Evolutionary conservation across 2,329 filamentous ascomycete genomes (phyloP).

Genomic region (Coniochaeta pulveracea): DNA sequence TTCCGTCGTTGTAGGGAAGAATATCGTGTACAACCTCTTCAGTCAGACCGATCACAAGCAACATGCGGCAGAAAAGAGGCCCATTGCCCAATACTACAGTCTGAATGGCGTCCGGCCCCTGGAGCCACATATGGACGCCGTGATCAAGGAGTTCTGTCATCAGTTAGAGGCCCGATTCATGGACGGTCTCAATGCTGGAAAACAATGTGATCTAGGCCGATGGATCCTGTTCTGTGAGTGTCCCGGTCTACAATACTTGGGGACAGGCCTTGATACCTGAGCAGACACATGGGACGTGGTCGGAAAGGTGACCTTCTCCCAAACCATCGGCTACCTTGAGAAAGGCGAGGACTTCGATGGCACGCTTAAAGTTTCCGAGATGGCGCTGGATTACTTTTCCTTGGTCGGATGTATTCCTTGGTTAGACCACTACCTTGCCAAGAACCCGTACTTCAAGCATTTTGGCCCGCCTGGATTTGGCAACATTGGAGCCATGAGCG

Average conservation of each 20-base stretch:
- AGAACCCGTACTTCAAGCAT: slow-evolving; percentile 21
- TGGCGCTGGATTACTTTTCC: slow-evolving; percentile 20
- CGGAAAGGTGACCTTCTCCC: slow-evolving; percentile 25
- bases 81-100: slow-evolving; percentile 24
- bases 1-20: slow-evolving; percentile 20
- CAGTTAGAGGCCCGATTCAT: slow-evolving; percentile 13
- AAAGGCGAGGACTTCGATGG: slow-evolving; percentile 23
- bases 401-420: slow-evolving; percentile 17
- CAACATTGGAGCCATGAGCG: slow-evolving; percentile 15
- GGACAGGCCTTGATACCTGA: not conserved
- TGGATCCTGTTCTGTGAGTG: slow-evolving; percentile 28
- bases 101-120: slow-evolving; percentile 13
- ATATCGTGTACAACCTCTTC: slow-evolving; percentile 26
- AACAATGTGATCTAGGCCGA: slow-evolving; percentile 22
- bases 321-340: slow-evolving; percentile 28
- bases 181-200: not conserved
- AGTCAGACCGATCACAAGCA: slow-evolving; percentile 19
- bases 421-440: slow-evolving; percentile 23
- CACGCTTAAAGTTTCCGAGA: slow-evolving; percentile 17
- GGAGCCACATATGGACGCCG: slow-evolving; percentile 19
- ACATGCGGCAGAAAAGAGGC: slow-evolving; percentile 23
- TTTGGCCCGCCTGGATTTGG: slow-evolving; percentile 21
- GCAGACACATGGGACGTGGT: slow-evolving; percentile 27
- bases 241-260: slow-evolving; percentile 9
- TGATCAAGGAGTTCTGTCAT: slow-evolving; percentile 12